These are phyloP conservation scores for Mycena filopes DNA, from an alignment of 768 basidiomycete species.

Conservation along the genomic window DNA sequence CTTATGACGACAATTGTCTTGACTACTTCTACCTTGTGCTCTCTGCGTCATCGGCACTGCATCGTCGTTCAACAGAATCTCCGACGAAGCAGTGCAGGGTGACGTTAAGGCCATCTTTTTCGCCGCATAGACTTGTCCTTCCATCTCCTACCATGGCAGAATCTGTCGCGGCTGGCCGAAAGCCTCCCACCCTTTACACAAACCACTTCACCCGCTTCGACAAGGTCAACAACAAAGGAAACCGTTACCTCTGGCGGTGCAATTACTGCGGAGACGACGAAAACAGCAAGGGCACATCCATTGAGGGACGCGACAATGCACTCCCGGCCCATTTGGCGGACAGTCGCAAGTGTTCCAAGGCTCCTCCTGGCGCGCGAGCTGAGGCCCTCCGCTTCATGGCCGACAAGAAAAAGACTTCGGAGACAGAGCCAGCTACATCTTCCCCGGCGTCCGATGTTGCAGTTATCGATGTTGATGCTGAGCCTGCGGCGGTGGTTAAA, in stretches of 20 bases:
- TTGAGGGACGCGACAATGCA: slow-evolving; percentile 1
- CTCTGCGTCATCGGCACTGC: too few species aligned
- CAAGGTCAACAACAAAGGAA: not conserved
- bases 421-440: not conserved
- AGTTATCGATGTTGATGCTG: slow-evolving; percentile 1
- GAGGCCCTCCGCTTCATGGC: not conserved
- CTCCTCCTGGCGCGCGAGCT: not conserved
- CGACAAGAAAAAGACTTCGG: not conserved
- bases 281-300: not conserved
- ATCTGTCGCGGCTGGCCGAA: not conserved
- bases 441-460: not conserved
- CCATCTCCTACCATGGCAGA: not conserved
- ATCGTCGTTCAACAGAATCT: too few species aligned
- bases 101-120: too few species aligned
- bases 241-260: not conserved
- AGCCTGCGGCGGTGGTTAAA: not conserved
- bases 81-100: too few species aligned
- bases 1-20: too few species aligned
- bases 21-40: too few species aligned
- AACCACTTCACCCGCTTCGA: not conserved
- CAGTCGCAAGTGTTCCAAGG: not conserved
- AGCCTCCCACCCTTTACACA: not conserved
- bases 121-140: not conserved
- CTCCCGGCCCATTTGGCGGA: not conserved
- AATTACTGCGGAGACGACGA: slow-evolving; percentile 1